These are phyloP conservation scores for Medicago lupulina DNA, from an alignment of 306 rosid species.

Conservation along the genomic window DNA sequence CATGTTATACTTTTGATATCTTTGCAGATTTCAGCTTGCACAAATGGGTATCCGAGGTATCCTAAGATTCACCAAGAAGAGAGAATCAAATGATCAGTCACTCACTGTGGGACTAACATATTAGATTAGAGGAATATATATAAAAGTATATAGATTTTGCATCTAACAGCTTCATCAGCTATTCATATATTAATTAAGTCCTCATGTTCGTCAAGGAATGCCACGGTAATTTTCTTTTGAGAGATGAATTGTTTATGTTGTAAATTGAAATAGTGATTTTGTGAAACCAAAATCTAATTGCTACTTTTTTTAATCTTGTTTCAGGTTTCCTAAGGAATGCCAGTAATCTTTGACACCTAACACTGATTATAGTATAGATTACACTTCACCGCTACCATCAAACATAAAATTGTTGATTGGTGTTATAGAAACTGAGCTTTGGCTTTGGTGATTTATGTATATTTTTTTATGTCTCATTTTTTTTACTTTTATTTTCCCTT, in stretches of 20 bases:
- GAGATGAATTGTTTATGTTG: neutral
- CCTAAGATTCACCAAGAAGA: slow-evolving; percentile 73
- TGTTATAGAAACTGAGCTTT: slow-evolving; percentile 37
- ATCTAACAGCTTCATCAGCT: slow-evolving; percentile 40
- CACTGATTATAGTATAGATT: neutral
- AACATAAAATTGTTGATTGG: slow-evolving; percentile 49
- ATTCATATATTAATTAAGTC: slow-evolving; percentile 17
- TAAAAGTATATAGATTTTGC: slow-evolving; percentile 29
- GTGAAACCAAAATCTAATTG: slow-evolving; percentile 10
- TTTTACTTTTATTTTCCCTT: slow-evolving; percentile 2
- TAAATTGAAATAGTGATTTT: slow-evolving; percentile 14
- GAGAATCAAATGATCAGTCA: slow-evolving; percentile 56
- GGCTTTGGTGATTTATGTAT: slow-evolving; percentile 20
- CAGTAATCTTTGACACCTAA: slow-evolving; percentile 39
- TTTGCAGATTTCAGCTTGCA: slow-evolving; percentile 88
- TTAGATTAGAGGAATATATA: slow-evolving; percentile 23
- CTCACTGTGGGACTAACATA: neutral
- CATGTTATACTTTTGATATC: slow-evolving; percentile 29
- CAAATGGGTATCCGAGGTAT: slow-evolving; percentile 78
- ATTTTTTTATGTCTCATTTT: neutral
- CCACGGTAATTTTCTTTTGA: slow-evolving; percentile 41
- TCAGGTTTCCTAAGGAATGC: slow-evolving; percentile 55
- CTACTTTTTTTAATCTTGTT: neutral
- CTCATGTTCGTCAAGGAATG: slow-evolving; percentile 34
- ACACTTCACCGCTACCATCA: slow-evolving; percentile 41